These are phyloP conservation scores for Termitomyces sp. DNA, from an alignment of 768 basidiomycete species.

Conservation along the genomic window DNA sequence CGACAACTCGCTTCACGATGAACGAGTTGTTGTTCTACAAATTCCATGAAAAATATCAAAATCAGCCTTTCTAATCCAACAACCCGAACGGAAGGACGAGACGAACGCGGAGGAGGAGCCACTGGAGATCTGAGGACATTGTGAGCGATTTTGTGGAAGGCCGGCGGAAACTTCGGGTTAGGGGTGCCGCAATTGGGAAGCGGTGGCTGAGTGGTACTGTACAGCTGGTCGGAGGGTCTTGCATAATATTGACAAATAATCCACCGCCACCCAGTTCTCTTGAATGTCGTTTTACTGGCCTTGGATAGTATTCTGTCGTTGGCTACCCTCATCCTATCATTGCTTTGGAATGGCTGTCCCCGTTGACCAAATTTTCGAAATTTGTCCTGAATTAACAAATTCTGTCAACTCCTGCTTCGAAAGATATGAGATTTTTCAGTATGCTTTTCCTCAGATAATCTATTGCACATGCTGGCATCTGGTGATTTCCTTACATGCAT, in stretches of 20 bases:
- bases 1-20: constrained; percentile 70
- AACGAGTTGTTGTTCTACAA: constrained; percentile 77
- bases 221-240: constrained; percentile 22
- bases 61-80: not conserved
- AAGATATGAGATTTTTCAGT: not conserved
- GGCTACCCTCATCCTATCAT: too few species aligned
- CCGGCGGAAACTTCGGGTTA: constrained; percentile 12
- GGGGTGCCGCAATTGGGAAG: constrained; percentile 16
- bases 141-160: constrained; percentile 26
- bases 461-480: too few species aligned
- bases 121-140: constrained; percentile 90
- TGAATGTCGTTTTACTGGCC: too few species aligned
- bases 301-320: too few species aligned
- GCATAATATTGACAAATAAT: constrained; percentile 25
- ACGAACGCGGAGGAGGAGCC: constrained; percentile 87
- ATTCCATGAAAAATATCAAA: not conserved
- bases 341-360: too few species aligned
- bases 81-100: not conserved
- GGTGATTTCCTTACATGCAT: too few species aligned
- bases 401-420: not conserved
- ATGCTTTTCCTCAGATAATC: not conserved
- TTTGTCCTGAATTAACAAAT: too few species aligned
- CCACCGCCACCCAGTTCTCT: not conserved
- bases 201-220: constrained; percentile 37
- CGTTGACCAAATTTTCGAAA: too few species aligned